Conservation (phyloP, 441 rosid genomes). For the Syzygium syzygioides region DNA sequence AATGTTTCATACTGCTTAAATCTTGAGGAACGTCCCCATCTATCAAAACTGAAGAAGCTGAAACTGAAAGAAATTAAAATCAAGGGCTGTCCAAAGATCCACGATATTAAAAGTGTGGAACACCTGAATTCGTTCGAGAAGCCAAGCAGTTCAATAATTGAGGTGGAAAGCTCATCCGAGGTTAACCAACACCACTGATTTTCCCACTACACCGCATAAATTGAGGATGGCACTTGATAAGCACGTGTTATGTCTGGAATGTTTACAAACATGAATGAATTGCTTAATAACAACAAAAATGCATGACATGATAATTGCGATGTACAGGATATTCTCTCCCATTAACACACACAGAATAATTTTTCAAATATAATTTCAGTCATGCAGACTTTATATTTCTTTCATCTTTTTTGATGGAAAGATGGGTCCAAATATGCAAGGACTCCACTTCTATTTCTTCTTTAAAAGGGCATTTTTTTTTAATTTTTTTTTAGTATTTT, state of each 20-base stretch:
- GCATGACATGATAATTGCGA: not conserved
- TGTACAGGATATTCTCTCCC: not conserved
- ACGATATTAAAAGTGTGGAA: not conserved
- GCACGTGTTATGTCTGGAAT: not conserved
- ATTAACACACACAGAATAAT: not conserved
- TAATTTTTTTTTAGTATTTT: no score
- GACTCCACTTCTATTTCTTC: not conserved
- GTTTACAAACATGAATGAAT: not conserved
- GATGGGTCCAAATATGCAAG: not conserved
- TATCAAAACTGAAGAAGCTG: not conserved
- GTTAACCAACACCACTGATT: not conserved
- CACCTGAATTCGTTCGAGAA: not conserved
- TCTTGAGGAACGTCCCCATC: not conserved
- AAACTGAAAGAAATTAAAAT: not conserved
- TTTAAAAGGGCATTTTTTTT: not conserved
- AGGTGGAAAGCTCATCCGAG: not conserved
- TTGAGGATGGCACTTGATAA: not conserved
- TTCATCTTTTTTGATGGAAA: not conserved
- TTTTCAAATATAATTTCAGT: not conserved
- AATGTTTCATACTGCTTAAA: not conserved
- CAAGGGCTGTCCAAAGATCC: not conserved
- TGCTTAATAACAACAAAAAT: not conserved
- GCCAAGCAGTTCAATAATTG: fast-evolving
- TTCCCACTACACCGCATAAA: not conserved
- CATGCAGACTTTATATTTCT: not conserved